A percentile compares a stretch with the other conserved stretches of the same genome.
phyloP scores from a whole-genome alignment of 139 green algal genomes.

The Chlamydomonas urium region DNA sequence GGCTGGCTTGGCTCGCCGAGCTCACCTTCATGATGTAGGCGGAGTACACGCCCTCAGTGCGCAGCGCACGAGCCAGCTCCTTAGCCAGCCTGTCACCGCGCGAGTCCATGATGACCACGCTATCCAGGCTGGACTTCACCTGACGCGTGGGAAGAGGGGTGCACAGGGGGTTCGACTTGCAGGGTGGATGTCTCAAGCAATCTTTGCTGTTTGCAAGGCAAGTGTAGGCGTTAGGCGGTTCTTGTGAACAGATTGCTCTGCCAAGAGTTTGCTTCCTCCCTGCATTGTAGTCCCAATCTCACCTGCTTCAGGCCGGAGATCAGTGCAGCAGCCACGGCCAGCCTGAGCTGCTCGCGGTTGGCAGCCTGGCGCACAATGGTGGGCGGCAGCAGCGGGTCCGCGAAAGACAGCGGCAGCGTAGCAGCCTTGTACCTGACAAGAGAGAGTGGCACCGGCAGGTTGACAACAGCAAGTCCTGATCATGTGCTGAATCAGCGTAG shows the following conservation, averaged over 20 bases:
- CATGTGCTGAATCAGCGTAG: too few species aligned
- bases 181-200: too few species aligned
- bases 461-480: too few species aligned
- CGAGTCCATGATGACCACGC: slow-evolving; percentile 4
- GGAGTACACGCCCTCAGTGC: background rate
- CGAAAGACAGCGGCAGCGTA: background rate
- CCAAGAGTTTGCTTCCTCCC: too few species aligned
- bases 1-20: too few species aligned
- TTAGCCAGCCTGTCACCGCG: background rate
- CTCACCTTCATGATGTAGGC: slow-evolving; percentile 2
- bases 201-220: too few species aligned
- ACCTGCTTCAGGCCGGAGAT: background rate
- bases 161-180: too few species aligned
- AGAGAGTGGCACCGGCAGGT: too few species aligned
- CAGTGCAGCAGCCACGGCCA: background rate
- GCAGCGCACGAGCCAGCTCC: background rate
- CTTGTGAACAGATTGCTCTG: too few species aligned
- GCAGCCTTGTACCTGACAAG: background rate
- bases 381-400: background rate
- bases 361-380: background rate
- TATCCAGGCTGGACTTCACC: background rate
- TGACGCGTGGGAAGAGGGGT: too few species aligned
- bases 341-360: background rate
- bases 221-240: too few species aligned
- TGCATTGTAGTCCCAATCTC: too few species aligned